phyloP scores from a whole-genome alignment of 176 grass and related monocot species.

The Raddia distichophylla region DNA sequence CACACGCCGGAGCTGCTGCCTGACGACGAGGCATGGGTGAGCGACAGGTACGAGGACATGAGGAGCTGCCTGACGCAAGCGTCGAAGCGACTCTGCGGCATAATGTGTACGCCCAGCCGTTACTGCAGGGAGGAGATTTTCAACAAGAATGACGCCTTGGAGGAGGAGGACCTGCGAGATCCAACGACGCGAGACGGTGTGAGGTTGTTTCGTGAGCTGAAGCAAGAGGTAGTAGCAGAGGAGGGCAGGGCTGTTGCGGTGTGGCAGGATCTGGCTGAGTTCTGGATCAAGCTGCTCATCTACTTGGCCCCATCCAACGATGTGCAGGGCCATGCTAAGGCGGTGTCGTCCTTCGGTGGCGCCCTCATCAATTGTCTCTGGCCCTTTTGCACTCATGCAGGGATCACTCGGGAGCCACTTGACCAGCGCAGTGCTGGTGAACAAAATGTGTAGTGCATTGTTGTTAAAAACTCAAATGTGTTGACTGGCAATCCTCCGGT shows the following conservation, averaged over 20 bases:
- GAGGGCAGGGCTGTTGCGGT: too few relatives aligned
- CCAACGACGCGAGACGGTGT: neutral
- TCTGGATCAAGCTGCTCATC: too few relatives aligned
- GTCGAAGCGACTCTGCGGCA: too few relatives aligned
- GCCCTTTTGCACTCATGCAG: constrained; percentile 36
- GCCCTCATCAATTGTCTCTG: constrained; percentile 42
- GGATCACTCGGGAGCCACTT: constrained; percentile 5
- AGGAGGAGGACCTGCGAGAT: neutral
- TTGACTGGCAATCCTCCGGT: too few relatives aligned
- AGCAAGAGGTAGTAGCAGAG: too few relatives aligned
- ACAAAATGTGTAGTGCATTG: too few relatives aligned
- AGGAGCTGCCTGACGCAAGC: neutral
- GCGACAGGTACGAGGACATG: neutral
- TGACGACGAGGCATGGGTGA: neutral
- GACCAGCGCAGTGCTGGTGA: neutral
- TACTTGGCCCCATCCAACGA: too few relatives aligned
- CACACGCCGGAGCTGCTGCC: constrained; percentile 12
- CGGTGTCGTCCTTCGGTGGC: neutral
- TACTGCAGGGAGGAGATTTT: neutral
- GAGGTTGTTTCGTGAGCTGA: neutral
- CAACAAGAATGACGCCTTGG: too few relatives aligned
- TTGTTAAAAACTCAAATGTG: too few relatives aligned
- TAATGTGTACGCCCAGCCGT: too few relatives aligned
- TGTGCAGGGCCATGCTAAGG: constrained; percentile 16
- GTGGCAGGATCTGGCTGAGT: too few relatives aligned